Conservation (phyloP, 495 filamentous ascomycete genomes). For the Neurospora sp. region DNA sequence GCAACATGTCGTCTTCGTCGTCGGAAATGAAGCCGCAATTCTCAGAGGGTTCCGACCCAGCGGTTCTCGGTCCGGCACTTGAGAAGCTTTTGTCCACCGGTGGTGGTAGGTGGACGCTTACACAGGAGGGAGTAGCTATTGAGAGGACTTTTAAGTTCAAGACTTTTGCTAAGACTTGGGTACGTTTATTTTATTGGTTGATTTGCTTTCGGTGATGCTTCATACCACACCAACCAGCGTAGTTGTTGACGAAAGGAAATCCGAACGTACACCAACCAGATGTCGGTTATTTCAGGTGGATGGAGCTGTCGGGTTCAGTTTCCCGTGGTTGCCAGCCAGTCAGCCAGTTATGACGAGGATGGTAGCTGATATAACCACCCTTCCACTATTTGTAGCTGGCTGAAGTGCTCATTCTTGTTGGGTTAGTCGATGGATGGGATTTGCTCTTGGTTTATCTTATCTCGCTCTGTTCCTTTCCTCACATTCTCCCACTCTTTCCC, state of each 20-base stretch:
- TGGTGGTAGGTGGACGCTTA: conserved; percentile 43
- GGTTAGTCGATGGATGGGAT: background rate
- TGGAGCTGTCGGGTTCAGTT: too few species aligned
- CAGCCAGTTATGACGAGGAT: background rate
- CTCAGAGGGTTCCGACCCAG: conserved; percentile 22
- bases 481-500: too few species aligned
- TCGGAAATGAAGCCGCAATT: conserved; percentile 10
- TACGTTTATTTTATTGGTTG: conserved; percentile 20
- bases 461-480: too few species aligned
- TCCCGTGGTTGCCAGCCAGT: too few species aligned
- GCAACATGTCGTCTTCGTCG: background rate
- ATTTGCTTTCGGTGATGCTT: background rate
- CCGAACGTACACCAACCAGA: background rate
- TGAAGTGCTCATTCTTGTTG: background rate
- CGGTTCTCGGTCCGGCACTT: conserved; percentile 9
- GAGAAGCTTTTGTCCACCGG: conserved; percentile 3
- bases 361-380: background rate
- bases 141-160: conserved; percentile 53
- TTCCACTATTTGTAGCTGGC: background rate
- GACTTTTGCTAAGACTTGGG: conserved; percentile 54
- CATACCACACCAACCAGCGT: too few species aligned
- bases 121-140: conserved; percentile 40
- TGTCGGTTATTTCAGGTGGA: too few species aligned
- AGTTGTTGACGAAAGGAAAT: background rate
- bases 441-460: background rate